phyloP scores from a whole-genome alignment of 2,329 filamentous ascomycete species.

The Sclerotinia subarctica region DNA sequence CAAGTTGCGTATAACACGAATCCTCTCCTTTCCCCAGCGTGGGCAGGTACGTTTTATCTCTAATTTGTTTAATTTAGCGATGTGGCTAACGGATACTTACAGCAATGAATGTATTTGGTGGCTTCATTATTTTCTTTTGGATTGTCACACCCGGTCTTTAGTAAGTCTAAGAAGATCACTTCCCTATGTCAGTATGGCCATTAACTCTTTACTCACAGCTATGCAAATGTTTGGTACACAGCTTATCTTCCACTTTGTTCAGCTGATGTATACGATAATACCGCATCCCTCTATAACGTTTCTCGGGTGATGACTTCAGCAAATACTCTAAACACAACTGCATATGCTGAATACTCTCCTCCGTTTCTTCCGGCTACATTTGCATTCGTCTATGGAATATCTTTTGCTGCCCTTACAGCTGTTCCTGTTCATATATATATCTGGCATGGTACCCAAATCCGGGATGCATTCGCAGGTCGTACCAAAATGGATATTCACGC shows the following conservation, averaged over 20 bases:
- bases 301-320: slow-evolving; percentile 58
- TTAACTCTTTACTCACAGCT: slow-evolving; percentile 39
- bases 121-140: slow-evolving; percentile 63
- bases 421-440: slow-evolving; percentile 66
- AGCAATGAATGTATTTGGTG: slow-evolving; percentile 68
- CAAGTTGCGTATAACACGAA: slow-evolving; percentile 48
- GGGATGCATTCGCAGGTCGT: slow-evolving; percentile 39
- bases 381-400: slow-evolving; percentile 65
- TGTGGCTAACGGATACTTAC: slow-evolving; percentile 33
- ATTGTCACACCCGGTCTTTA: slow-evolving; percentile 57
- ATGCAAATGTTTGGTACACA: slow-evolving; percentile 61
- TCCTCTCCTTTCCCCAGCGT: slow-evolving; percentile 57
- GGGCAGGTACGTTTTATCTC: slow-evolving; percentile 40
- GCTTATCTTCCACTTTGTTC: slow-evolving; percentile 67
- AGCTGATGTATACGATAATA: slow-evolving; percentile 69
- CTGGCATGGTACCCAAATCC: slow-evolving; percentile 64
- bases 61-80: not conserved
- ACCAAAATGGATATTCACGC: slow-evolving; percentile 50
- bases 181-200: no score
- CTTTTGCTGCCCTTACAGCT: slow-evolving; percentile 67
- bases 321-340: slow-evolving; percentile 59
- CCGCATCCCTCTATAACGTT: slow-evolving; percentile 64
- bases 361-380: slow-evolving; percentile 71
- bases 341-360: slow-evolving; percentile 68
- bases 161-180: slow-evolving; percentile 11